Conservation (phyloP, 2,329 filamentous ascomycete species). For the Alternaria sp. region DNA sequence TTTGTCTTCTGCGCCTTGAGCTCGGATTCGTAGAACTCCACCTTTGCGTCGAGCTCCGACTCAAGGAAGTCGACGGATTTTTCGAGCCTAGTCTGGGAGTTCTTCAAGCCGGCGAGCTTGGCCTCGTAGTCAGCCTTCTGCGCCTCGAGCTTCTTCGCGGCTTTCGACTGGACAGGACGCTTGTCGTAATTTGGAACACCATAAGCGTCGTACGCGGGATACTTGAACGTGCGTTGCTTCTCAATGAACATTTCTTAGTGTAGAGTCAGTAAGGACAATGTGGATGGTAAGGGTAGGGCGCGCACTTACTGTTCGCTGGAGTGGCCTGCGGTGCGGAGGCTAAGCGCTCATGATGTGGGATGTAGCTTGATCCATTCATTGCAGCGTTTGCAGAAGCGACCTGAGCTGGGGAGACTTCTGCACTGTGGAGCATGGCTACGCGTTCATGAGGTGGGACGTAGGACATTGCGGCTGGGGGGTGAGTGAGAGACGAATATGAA, state of each 20-base stretch:
- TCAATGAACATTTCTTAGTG: not conserved
- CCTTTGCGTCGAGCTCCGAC: too few relatives aligned
- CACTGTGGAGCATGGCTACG: too few relatives aligned
- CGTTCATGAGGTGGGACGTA: not conserved
- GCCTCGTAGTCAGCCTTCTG: not conserved
- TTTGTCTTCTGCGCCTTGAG: too few relatives aligned
- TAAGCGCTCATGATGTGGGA: not conserved
- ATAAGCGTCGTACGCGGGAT: too few relatives aligned
- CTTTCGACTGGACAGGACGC: not conserved
- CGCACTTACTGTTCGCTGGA: not conserved
- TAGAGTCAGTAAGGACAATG: not conserved
- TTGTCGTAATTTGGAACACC: too few relatives aligned
- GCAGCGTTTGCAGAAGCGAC: too few relatives aligned
- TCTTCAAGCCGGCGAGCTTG: not conserved
- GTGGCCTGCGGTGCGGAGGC: fast-evolving
- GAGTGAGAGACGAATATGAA: not conserved
- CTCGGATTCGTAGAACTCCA: too few relatives aligned
- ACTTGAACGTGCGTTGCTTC: fast-evolving
- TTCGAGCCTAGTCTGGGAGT: too few relatives aligned
- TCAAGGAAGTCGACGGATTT: too few relatives aligned
- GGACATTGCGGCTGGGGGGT: not conserved
- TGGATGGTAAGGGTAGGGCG: fast-evolving
- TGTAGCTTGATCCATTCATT: not conserved
- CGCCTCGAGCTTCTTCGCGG: not conserved
- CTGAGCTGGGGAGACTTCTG: too few relatives aligned